phyloP scores from a whole-genome alignment of 345 rosid species.

The Syzygium jambos region DNA sequence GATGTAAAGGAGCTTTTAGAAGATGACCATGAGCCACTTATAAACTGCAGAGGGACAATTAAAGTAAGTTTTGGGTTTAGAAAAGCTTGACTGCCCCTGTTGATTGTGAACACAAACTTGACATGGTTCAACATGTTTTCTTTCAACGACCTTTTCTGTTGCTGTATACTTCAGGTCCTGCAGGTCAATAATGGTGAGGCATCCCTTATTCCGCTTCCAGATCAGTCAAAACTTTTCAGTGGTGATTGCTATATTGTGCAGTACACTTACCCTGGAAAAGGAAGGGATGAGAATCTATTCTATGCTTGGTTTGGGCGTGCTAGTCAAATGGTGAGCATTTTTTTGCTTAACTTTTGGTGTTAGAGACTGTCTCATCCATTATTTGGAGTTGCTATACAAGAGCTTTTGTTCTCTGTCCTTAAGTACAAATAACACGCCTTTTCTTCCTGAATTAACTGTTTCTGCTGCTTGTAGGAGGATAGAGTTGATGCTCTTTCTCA shows the following conservation, averaged over 20 bases:
- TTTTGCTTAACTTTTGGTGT: not conserved
- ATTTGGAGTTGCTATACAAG: not conserved
- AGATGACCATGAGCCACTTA: constrained; percentile 35
- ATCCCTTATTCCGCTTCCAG: constrained; percentile 42
- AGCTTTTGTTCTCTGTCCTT: not conserved
- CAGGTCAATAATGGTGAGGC: constrained; percentile 47
- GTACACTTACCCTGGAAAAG: constrained; percentile 46
- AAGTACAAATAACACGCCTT: not conserved
- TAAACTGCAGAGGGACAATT: constrained; percentile 49
- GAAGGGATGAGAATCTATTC: constrained; percentile 43
- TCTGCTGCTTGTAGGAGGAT: constrained; percentile 49
- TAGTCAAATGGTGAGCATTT: constrained; percentile 48
- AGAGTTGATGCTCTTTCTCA: constrained; percentile 51
- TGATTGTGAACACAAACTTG: not conserved
- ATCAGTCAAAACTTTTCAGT: constrained; percentile 58
- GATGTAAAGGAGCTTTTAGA: constrained; percentile 72
- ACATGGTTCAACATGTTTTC: not conserved
- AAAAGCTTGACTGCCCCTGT: not conserved
- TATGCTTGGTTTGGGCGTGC: constrained; percentile 72
- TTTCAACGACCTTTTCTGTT: not conserved
- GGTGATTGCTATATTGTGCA: constrained; percentile 75
- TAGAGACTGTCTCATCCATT: not conserved
- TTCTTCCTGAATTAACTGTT: not conserved
- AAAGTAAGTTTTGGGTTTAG: constrained; percentile 31
- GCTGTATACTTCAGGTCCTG: constrained; percentile 53